Percentiles rank a stretch among this genome's conserved stretches.
These are phyloP conservation scores for Tricholoma saponaceum DNA, from an alignment of 768 basidiomycete species.

Conservation along the genomic window DNA sequence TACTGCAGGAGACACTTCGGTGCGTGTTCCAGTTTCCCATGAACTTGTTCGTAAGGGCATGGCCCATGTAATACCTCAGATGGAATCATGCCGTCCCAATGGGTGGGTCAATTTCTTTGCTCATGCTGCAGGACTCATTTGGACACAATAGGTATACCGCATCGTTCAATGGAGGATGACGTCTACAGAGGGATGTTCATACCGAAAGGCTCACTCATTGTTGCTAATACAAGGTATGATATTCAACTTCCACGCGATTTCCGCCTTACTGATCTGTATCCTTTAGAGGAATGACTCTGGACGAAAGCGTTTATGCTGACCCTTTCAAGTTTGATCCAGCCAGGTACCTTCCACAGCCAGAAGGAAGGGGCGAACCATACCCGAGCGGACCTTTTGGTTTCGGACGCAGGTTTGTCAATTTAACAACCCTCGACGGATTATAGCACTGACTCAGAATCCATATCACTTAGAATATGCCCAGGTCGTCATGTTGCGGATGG, in stretches of 20 bases:
- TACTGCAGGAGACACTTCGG: slow-evolving; percentile 28
- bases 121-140: not conserved
- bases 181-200: slow-evolving; percentile 34
- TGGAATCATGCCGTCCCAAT: slow-evolving; percentile 6
- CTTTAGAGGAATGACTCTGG: slow-evolving; percentile 34
- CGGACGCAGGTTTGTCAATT: slow-evolving; percentile 6
- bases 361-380: slow-evolving; percentile 10
- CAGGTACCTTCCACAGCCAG: slow-evolving; percentile 29
- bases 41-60: not conserved
- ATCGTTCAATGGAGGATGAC: slow-evolving; percentile 23
- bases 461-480: slow-evolving; percentile 48
- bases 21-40: not conserved
- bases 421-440: not conserved
- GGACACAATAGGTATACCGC: slow-evolving; percentile 25
- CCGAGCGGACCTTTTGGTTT: slow-evolving; percentile 18
- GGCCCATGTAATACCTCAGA: not conserved
- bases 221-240: slow-evolving; percentile 17
- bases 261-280: not conserved
- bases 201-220: slow-evolving; percentile 27
- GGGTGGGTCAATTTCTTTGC: not conserved
- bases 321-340: slow-evolving; percentile 38
- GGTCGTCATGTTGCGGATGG: slow-evolving; percentile 43
- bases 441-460: not conserved
- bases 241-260: not conserved
- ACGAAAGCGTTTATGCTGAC: slow-evolving; percentile 31